phyloP scores from a whole-genome alignment of 164 flowering plant species.

The Chloranthus sessilifolius region DNA sequence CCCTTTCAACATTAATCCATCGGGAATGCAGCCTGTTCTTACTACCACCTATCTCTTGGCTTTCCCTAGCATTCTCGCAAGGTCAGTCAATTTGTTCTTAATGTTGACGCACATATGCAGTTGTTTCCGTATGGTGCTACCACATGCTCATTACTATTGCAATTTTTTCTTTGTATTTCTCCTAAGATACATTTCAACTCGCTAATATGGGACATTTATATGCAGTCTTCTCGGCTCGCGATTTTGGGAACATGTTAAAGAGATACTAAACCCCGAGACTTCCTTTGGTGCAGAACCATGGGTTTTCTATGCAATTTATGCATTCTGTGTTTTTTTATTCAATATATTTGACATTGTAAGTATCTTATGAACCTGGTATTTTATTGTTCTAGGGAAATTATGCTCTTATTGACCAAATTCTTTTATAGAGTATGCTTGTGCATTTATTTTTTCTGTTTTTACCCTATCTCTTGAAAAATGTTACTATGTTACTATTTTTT shows the following conservation, averaged over 20 bases:
- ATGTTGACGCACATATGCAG: not conserved
- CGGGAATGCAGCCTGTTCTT: slow-evolving; percentile 99
- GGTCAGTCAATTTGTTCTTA: slow-evolving; percentile 33
- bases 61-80: slow-evolving; percentile 78
- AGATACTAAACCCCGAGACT: slow-evolving; percentile 76
- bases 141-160: not conserved
- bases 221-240: slow-evolving; percentile 72
- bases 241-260: slow-evolving; percentile 77
- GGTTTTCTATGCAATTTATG: slow-evolving; percentile 87
- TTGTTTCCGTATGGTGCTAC: not conserved
- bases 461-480: too few species aligned
- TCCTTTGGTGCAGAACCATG: slow-evolving; percentile 85
- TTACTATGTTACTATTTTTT: too few species aligned
- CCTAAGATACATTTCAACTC: slow-evolving; percentile 1
- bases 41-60: slow-evolving; percentile 86
- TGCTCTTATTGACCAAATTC: too few species aligned
- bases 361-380: slow-evolving; percentile 17
- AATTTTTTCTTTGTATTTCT: not conserved
- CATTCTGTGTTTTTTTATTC: slow-evolving; percentile 83
- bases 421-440: too few species aligned
- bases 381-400: too few species aligned
- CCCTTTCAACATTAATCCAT: slow-evolving; percentile 95
- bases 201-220: slow-evolving; percentile 18
- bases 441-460: too few species aligned
- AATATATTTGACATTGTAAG: slow-evolving; percentile 98